These are phyloP conservation scores for Cystoisospora suis DNA, from an alignment of 169 alveolate genomes.

Conservation along the genomic window DNA sequence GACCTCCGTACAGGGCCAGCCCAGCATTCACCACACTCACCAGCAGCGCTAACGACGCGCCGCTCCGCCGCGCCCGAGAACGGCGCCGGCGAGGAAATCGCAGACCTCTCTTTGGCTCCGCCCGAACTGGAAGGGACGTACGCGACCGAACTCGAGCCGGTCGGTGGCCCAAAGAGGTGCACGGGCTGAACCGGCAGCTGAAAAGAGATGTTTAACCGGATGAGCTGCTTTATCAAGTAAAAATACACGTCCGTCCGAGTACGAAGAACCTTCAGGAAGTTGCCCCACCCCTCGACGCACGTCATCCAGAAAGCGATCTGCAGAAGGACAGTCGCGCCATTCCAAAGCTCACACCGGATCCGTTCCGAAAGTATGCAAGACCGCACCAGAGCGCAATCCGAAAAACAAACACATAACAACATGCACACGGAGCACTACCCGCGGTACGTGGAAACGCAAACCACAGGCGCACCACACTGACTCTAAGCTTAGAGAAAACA, in stretches of 20 bases:
- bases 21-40: no score
- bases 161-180: background rate
- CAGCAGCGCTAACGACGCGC: constrained; percentile 25
- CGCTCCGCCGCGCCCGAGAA: background rate
- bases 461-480: no score
- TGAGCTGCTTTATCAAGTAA: constrained; percentile 37
- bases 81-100: background rate
- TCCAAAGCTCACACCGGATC: no score
- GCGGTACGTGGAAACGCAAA: no score
- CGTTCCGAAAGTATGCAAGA: no score
- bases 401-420: no score
- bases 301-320: constrained; percentile 57
- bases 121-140: background rate
- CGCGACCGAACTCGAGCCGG: background rate
- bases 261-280: constrained; percentile 45
- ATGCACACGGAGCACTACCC: no score
- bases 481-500: no score
- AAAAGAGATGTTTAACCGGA: constrained; percentile 48
- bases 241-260: constrained; percentile 52
- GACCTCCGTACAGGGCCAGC: no score
- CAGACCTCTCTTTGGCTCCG: background rate
- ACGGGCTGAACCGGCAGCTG: constrained; percentile 53
- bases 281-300: constrained; percentile 65
- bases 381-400: no score
- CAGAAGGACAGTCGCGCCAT: no score